Percentiles rank a stretch among this genome's conserved stretches.
Evolutionary conservation across 108 stramenopile species (phyloP).

Genomic region (Conticribra guillardii): DNA sequence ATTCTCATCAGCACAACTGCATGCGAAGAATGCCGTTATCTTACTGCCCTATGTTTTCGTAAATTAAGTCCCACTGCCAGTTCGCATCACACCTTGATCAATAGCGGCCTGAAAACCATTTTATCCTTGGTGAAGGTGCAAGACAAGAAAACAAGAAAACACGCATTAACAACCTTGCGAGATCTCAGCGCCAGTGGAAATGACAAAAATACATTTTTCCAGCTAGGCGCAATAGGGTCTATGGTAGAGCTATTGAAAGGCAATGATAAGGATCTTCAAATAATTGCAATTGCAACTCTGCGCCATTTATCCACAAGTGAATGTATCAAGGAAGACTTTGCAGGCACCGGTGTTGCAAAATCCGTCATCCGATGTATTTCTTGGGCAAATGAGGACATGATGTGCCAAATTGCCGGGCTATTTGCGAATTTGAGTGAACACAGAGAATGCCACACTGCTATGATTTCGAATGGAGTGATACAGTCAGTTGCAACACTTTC

Average conservation of each 20-base stretch:
- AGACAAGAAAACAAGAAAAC: slow-evolving; percentile 66
- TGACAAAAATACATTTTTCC: slow-evolving; percentile 65
- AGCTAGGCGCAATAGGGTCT: slow-evolving; percentile 62
- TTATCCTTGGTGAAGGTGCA: slow-evolving; percentile 58
- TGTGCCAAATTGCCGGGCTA: slow-evolving; percentile 74
- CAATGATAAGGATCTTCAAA: slow-evolving; percentile 63
- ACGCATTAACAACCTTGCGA: slow-evolving; percentile 73
- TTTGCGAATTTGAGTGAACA: slow-evolving; percentile 80
- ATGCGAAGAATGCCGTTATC: slow-evolving; percentile 77
- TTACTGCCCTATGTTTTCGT: slow-evolving; percentile 73
- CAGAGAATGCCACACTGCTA: slow-evolving; percentile 63
- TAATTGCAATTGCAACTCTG: slow-evolving; percentile 67
- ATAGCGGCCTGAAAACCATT: slow-evolving; percentile 59
- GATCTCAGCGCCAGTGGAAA: slow-evolving; percentile 73
- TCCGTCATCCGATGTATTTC: slow-evolving; percentile 61
- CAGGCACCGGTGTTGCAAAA: slow-evolving; percentile 54
- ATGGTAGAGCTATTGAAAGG: slow-evolving; percentile 57
- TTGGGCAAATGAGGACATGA: slow-evolving; percentile 69
- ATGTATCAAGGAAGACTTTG: slow-evolving; percentile 57
- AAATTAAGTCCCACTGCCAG: slow-evolving; percentile 67
- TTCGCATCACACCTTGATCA: slow-evolving; percentile 57
- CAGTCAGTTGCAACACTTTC: slow-evolving; percentile 62
- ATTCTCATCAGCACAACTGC: slow-evolving; percentile 52
- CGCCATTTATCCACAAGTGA: slow-evolving; percentile 71
- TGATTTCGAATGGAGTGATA: slow-evolving; percentile 68